Percentiles rank a stretch among this genome's conserved stretches.
These are phyloP conservation scores for Meyerozyma guilliermondii DNA, from an alignment of 1,139 yeast genomes.

Conservation along the genomic window DNA sequence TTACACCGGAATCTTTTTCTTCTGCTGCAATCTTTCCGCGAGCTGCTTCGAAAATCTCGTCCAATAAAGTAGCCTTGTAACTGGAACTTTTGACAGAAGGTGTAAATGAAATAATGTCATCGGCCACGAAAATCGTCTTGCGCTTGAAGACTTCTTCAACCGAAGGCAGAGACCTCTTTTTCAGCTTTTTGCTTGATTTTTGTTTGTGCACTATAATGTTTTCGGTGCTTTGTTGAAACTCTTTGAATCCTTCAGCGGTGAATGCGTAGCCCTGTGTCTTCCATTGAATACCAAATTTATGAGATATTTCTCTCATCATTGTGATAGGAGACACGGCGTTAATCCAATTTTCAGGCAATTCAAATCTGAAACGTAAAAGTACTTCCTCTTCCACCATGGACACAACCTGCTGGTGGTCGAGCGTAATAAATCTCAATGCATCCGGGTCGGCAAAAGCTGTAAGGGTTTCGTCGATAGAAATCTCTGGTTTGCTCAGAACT, in stretches of 20 bases:
- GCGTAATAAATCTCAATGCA: constrained; percentile 39
- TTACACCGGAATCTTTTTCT: constrained; percentile 46
- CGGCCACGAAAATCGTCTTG: constrained; percentile 44
- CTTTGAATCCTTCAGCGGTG: constrained; percentile 41
- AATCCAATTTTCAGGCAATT: constrained; percentile 48
- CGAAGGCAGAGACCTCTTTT: constrained; percentile 23
- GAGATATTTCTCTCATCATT: constrained; percentile 67
- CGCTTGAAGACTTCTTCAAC: constrained; percentile 20
- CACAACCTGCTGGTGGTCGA: constrained; percentile 42
- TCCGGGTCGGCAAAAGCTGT: constrained; percentile 36
- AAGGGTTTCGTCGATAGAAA: constrained; percentile 39
- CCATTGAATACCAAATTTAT: constrained; percentile 88
- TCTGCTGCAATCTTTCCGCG: constrained; percentile 42
- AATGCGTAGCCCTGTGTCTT: constrained; percentile 47
- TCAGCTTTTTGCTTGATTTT: constrained; percentile 34
- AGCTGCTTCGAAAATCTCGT: constrained; percentile 75
- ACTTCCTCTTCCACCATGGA: constrained; percentile 49
- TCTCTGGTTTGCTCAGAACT: constrained; percentile 40
- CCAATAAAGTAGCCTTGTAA: constrained; percentile 63
- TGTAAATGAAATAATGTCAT: constrained; percentile 62
- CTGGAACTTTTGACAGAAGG: constrained; percentile 73
- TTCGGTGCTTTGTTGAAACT: constrained; percentile 16
- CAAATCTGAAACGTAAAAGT: constrained; percentile 54
- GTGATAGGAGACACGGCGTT: constrained; percentile 32
- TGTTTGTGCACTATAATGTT: constrained; percentile 15